Base-by-base conservation (phyloP, 2,329 filamentous ascomycete species). In the Fusarium papillatum region DNA sequence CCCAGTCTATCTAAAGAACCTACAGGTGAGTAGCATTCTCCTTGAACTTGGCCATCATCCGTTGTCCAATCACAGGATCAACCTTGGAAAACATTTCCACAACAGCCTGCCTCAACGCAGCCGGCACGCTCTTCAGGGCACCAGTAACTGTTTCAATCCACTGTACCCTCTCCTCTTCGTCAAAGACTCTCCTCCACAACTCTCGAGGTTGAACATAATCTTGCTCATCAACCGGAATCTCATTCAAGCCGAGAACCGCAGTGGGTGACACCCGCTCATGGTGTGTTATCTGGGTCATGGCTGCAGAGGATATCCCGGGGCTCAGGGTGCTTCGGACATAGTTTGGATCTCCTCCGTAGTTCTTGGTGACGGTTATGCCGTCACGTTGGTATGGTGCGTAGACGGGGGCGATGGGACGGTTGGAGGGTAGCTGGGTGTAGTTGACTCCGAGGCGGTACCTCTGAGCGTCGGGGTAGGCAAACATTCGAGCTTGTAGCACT, bases 381-480 rank as follows among this genome's bases (percentile, higher is more conserved):
- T 53, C 48, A 1, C 48, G 48, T 19, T 53, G 3, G 48, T 53
- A 53, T 2, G 48, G 48, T 2, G 48, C 48, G 48, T 53, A 53
- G 10, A 53, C 24, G 1, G 48, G 48, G 9, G 17, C 48, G 10
- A 53, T 53, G 10, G 48, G 17, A 6, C 48, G 48, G 60, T 83
- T 83, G 57, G 63, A 76, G 2, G 87, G 88, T 1, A 90, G 80
- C 67, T 89, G 87, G 66, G 88, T 85, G 29, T 88, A 81, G 70
- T 90, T 90, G 43, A 87, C 83, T 4, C 88, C 88, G n/a, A 90
- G 84, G 2, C 88, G 85, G 80, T 90, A 86, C 60, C 86, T 86
- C 48, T 88, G 86, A 0, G 88, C 87, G 66, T 89, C 88, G 11
- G 85, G 82, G 74, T 89, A 89, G 53, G 85, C 85, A 72, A 88